A percentile compares a stretch with the other conserved stretches of the same genome.
Evolutionary conservation across 495 filamentous ascomycete species (phyloP).

Genomic region (Pseudoneurospora amorphoporcata): DNA sequence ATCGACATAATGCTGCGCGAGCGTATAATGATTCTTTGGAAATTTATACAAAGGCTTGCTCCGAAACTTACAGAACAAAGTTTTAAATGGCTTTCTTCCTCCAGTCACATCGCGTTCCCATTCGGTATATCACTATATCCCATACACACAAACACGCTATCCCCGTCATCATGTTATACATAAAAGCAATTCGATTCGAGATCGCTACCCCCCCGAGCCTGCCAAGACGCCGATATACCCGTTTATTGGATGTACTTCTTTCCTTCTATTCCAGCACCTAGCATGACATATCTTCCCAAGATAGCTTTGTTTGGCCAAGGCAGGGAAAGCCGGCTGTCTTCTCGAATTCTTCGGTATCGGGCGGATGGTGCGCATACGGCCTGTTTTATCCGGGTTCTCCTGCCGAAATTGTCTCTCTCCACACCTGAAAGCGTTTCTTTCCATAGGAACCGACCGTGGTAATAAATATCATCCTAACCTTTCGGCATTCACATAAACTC

Average conservation of each 20-base stretch:
- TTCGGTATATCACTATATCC: background rate
- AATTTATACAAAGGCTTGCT: background rate
- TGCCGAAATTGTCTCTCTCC: background rate
- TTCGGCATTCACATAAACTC: background rate
- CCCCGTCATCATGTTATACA: background rate
- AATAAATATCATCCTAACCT: background rate
- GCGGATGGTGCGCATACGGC: background rate
- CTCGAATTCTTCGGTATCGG: background rate
- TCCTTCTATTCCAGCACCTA: background rate
- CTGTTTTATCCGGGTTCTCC: background rate
- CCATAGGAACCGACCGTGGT: background rate
- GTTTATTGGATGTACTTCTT: background rate
- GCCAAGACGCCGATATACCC: background rate
- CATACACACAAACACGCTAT: background rate
- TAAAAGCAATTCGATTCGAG: background rate
- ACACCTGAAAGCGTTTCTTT: background rate
- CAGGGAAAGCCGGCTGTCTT: background rate
- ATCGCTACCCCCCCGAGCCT: background rate
- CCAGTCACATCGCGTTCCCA: background rate
- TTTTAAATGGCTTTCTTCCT: background rate
- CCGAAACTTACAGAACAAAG: background rate
- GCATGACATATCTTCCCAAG: background rate
- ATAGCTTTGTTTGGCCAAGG: background rate
- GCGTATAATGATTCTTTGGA: background rate
- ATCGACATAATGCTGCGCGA: background rate